These are phyloP conservation scores for Fusarium drepaniforme DNA, from an alignment of 2,329 filamentous ascomycete genomes.

Conservation along the genomic window DNA sequence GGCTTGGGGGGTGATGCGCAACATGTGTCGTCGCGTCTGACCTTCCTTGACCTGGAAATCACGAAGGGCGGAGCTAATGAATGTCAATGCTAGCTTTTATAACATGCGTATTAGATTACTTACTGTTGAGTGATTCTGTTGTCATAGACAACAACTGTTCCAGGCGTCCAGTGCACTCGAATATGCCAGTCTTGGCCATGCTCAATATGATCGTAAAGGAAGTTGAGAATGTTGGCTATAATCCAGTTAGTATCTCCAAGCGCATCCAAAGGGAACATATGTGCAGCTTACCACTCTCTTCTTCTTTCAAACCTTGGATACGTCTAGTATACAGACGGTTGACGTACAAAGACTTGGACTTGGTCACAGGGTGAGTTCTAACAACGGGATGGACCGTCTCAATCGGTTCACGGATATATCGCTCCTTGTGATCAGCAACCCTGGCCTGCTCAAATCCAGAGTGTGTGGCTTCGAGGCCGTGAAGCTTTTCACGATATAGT, in stretches of 20 bases:
- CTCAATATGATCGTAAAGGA: background rate
- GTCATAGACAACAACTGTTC: constrained; percentile 1
- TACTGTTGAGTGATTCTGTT: constrained; percentile 26
- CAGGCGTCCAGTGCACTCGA: background rate
- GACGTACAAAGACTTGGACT: constrained; percentile 10
- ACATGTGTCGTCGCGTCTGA: constrained; percentile 20
- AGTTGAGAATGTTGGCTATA: constrained; percentile 7
- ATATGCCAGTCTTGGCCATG: constrained; percentile 11
- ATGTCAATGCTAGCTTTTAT: too few species aligned
- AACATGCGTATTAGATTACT: background rate
- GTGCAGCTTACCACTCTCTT: constrained; percentile 1
- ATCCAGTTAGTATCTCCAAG: background rate
- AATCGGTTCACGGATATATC: background rate
- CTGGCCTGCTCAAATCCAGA: constrained; percentile 3
- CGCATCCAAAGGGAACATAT: background rate
- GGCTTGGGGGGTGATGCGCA: constrained; percentile 18
- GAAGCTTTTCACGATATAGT: background rate
- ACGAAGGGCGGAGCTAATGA: constrained; percentile 11
- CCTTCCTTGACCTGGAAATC: constrained; percentile 20
- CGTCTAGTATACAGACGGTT: constrained; percentile 5
- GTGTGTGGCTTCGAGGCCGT: constrained; percentile 7
- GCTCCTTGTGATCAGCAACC: constrained; percentile 2
- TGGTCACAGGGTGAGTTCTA: constrained; percentile 1
- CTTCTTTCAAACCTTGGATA: constrained; percentile 3
- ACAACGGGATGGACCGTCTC: background rate